Conservation (phyloP, 352 stramenopile genomes). For the Aphanomyces euteiches region DNA sequence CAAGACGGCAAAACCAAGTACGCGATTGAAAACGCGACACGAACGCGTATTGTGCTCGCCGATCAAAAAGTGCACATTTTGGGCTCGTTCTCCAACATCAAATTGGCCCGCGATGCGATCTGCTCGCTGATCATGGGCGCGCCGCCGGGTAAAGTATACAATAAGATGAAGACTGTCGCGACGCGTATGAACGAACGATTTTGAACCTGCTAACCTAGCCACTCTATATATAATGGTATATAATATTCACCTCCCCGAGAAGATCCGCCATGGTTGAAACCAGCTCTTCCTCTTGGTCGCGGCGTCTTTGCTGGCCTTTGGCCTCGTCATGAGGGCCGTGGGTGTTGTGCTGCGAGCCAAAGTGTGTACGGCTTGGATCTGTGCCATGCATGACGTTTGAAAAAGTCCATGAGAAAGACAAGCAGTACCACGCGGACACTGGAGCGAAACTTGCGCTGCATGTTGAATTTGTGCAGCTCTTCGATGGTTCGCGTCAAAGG, state of each 20-base stretch:
- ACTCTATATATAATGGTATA: slow-evolving; percentile 25
- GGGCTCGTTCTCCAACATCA: slow-evolving; percentile 98
- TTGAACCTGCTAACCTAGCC: slow-evolving; percentile 47
- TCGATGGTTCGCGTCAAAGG: slow-evolving; percentile 80
- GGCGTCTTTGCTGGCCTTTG: too few relatives aligned
- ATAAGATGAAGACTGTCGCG: slow-evolving; percentile 99
- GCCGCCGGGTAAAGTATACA: slow-evolving; percentile 99
- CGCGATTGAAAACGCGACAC: slow-evolving; percentile 99
- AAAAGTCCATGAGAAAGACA: too few relatives aligned
- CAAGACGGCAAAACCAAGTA: slow-evolving; percentile 99
- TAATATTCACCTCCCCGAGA: slow-evolving; percentile 7
- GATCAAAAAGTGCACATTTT: slow-evolving; percentile 99
- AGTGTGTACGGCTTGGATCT: too few relatives aligned
- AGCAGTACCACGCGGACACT: slow-evolving; percentile 77
- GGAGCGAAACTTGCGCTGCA: slow-evolving; percentile 90
- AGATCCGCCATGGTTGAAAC: too few relatives aligned
- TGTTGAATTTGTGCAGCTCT: slow-evolving; percentile 90
- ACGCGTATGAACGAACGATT: slow-evolving; percentile 98
- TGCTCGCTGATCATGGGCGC: slow-evolving; percentile 94
- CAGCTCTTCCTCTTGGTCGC: too few relatives aligned
- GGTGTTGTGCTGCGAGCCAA: too few relatives aligned
- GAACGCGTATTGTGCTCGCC: slow-evolving; percentile 98
- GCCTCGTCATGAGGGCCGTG: too few relatives aligned
- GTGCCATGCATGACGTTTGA: too few relatives aligned
- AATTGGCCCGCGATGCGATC: slow-evolving; percentile 91